phyloP scores from a whole-genome alignment of 768 basidiomycete genomes.

The Tephrocybe sp. region DNA sequence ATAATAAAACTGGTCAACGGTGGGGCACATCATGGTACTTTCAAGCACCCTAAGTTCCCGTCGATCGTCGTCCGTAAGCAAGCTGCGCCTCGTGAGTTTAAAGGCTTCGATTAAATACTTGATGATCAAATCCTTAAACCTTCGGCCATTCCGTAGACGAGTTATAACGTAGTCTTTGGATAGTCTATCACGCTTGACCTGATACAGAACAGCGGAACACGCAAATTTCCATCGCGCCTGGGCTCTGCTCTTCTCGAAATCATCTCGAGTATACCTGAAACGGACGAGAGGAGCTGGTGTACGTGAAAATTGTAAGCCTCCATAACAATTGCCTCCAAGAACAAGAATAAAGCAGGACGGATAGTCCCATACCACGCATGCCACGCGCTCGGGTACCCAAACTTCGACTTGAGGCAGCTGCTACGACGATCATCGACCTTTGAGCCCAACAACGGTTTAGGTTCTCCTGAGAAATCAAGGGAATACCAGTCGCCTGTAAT shows the following conservation, averaged over 20 bases:
- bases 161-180: slow-evolving; percentile 1
- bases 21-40: not conserved
- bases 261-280: not conserved
- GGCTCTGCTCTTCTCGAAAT: not conserved
- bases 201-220: not conserved
- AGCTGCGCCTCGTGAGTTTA: not conserved
- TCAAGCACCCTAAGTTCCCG: not conserved
- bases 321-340: too few species aligned
- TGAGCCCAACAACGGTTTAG: not conserved
- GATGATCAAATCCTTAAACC: slow-evolving; percentile 1
- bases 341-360: too few species aligned
- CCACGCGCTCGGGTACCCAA: too few species aligned
- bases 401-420: too few species aligned
- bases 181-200: not conserved
- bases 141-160: slow-evolving; percentile 1
- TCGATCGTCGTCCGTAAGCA: not conserved
- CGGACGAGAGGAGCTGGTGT: slow-evolving; percentile 1
- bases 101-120: not conserved
- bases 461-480: not conserved
- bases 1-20: not conserved
- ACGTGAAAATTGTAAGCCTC: slow-evolving; percentile 3
- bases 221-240: slow-evolving; percentile 2
- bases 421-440: not conserved
- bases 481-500: slow-evolving; percentile 2
- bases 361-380: too few species aligned